Base-by-base conservation (phyloP, 1,284 basidiomycete species). In the Ceratobasidium theobromae region DNA sequence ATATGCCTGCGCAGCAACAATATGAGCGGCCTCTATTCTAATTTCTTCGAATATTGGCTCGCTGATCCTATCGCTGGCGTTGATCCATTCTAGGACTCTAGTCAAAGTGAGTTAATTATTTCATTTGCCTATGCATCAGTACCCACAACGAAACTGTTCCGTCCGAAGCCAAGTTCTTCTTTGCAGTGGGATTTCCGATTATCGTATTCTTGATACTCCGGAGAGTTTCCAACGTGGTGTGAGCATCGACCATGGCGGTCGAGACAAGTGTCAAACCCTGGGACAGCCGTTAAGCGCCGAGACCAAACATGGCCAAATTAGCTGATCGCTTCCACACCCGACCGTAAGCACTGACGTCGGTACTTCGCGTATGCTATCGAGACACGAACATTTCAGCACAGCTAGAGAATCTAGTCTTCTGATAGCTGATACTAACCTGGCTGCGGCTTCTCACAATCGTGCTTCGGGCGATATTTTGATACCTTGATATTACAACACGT, bases 161-260 rank as follows among this genome's bases (percentile, higher is more conserved):
- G 35, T 64, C 58, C 1, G 48, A 38, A 12, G 58, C 46, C 23
- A 64, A 48, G n/a, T 52, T 52, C 9, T 40, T 51, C 35, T 64
- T 64, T 1, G 46, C 48, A 3, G 49, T 27, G 11, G 58, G 58
- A 21, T 64, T 64, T 14, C 58, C 58, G 4, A 64, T 64, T 6
- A 64, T 21, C 21, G 58, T 40, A 48, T 64, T 64, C 21, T 64
- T 64, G 28, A 64, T 52, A 30, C 27, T 52, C 4, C 48, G 46
- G 21, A 64, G 48, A 14, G 58, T 64, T 14, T 64, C 58, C 21
- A 64, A 43, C 6, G 58, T 64, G 16, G 48, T 48, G 21, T 64
- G 46, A 3, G 58, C 58, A 27, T 64, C 58, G 32, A 64, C 58
- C 58, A 64, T 64, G 46, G 18, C 52, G 46, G 58, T 64, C 30